These are phyloP conservation scores for Aspergillus sclerotialis DNA, from an alignment of 2,329 filamentous ascomycete genomes.

Conservation along the genomic window DNA sequence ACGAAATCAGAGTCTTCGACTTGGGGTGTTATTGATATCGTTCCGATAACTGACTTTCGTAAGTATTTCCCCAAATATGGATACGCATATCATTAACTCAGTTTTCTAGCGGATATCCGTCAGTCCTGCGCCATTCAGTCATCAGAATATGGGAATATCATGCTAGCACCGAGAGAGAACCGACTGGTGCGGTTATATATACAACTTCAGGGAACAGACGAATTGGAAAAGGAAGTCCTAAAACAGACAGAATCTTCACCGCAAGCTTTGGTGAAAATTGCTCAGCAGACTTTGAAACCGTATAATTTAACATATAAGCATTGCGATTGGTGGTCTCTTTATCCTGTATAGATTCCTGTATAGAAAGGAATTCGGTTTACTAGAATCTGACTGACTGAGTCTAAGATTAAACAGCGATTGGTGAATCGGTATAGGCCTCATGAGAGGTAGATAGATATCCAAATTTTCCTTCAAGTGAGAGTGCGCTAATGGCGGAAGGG, in stretches of 20 bases:
- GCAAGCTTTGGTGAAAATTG: slow-evolving; percentile 4
- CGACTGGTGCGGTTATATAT: slow-evolving; percentile 12
- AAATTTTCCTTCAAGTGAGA: too few relatives aligned
- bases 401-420: background rate
- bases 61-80: background rate
- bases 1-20: background rate
- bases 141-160: slow-evolving; percentile 6
- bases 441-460: background rate
- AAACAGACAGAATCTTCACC: slow-evolving; percentile 2
- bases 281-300: slow-evolving; percentile 5
- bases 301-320: slow-evolving; percentile 8
- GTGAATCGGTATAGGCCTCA: background rate
- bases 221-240: slow-evolving; percentile 1
- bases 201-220: slow-evolving; percentile 3
- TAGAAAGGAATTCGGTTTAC: too few relatives aligned
- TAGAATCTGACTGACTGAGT: background rate
- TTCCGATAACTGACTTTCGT: slow-evolving; percentile 8
- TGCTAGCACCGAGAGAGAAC: slow-evolving; percentile 12
- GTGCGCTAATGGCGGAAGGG: too few relatives aligned
- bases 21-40: slow-evolving; percentile 10
- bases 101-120: slow-evolving; percentile 11
- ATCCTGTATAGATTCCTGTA: too few relatives aligned
- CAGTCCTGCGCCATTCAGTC: slow-evolving; percentile 9
- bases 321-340: slow-evolving; percentile 12
- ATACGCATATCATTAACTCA: background rate